Percentiles rank a stretch among this genome's conserved stretches.
These are phyloP conservation scores for Saccharomycopsis schoenii DNA, from an alignment of 805 yeast genomes.

Conservation along the genomic window DNA sequence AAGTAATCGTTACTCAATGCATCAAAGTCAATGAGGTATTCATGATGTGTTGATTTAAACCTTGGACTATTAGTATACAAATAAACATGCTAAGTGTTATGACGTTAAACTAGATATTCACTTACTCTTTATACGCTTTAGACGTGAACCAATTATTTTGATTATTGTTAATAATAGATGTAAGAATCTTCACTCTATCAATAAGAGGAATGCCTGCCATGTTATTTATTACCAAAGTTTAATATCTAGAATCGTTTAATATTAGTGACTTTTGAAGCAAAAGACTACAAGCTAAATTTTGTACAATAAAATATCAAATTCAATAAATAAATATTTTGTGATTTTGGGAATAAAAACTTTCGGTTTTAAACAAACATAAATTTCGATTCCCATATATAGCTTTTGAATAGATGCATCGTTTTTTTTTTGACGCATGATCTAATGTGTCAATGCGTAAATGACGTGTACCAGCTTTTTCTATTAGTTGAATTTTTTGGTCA, in stretches of 20 bases:
- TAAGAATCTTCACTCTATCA: neutral
- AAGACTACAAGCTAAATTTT: too few relatives aligned
- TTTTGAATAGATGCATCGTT: neutral
- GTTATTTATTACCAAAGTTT: neutral
- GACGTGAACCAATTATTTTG: neutral
- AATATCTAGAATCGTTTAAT: too few relatives aligned
- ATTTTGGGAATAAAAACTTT: neutral
- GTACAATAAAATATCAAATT: too few relatives aligned
- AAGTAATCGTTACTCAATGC: neutral
- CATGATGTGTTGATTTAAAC: neutral
- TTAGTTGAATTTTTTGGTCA: too few relatives aligned
- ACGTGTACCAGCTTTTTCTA: neutral
- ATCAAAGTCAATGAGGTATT: neutral
- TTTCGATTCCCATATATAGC: neutral
- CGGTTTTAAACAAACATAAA: neutral
- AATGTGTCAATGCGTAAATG: neutral
- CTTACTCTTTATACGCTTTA: neutral
- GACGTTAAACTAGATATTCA: neutral
- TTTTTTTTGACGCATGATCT: neutral
- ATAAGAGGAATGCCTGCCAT: neutral
- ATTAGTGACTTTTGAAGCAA: too few relatives aligned
- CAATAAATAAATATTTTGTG: neutral
- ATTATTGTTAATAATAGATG: neutral
- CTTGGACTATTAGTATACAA: neutral
- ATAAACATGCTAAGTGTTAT: neutral